phyloP scores from a whole-genome alignment of 495 filamentous ascomycete species.

The Xylaria longipes region DNA sequence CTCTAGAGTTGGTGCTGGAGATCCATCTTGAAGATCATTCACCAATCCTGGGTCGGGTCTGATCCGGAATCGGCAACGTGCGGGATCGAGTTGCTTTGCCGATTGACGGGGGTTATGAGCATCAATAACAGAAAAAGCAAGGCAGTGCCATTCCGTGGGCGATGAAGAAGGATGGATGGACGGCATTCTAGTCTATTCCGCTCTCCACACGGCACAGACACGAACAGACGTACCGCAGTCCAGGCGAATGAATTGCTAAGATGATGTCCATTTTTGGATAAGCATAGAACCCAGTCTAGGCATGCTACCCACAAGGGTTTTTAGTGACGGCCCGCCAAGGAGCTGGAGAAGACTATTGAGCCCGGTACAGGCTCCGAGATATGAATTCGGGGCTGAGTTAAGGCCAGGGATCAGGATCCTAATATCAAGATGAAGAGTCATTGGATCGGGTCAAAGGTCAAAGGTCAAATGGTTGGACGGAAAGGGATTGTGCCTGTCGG shows the following conservation, averaged over 20 bases:
- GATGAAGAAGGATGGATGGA: neutral
- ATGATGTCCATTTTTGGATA: neutral
- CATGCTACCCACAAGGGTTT: neutral
- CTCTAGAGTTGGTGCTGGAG: neutral
- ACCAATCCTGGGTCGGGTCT: neutral
- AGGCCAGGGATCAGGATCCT: conserved; percentile 10
- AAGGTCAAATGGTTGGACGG: neutral
- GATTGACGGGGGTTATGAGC: conserved; percentile 3
- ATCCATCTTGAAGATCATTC: conserved; percentile 10
- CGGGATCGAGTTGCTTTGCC: neutral
- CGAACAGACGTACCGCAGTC: neutral
- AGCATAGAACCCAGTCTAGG: neutral
- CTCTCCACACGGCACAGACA: conserved; percentile 1
- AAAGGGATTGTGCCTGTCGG: conserved; percentile 1
- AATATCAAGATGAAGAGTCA: neutral
- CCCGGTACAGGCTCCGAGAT: conserved; percentile 15
- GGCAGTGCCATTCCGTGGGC: neutral
- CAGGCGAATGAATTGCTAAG: neutral
- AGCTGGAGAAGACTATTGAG: conserved; percentile 12
- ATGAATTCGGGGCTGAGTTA: conserved; percentile 15
- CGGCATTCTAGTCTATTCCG: neutral
- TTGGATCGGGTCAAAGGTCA: conserved; percentile 14
- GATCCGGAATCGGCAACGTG: neutral
- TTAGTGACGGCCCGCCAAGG: conserved; percentile 8
- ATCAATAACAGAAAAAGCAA: conserved; percentile 11